Percentiles rank a stretch among this genome's conserved stretches.
phyloP scores from a whole-genome alignment of 2,329 filamentous ascomycete species.

The Aspergillus tanneri region DNA sequence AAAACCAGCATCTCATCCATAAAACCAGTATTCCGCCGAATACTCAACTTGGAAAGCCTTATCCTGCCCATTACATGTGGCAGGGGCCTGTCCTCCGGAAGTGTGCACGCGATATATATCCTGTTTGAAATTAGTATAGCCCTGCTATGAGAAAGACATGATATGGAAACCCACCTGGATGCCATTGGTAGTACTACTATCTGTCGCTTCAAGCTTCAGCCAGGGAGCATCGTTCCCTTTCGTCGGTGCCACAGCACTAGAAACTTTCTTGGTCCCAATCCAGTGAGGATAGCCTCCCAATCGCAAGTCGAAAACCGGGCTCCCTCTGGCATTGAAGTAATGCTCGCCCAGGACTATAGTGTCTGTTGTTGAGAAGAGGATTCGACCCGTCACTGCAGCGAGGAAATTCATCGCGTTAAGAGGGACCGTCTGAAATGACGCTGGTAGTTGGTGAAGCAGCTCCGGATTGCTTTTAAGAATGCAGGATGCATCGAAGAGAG shows the following conservation, averaged over 20 bases:
- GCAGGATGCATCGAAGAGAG: constrained; percentile 47
- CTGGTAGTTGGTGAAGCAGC: constrained; percentile 31
- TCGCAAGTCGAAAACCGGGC: constrained; percentile 36
- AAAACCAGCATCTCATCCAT: constrained; percentile 28
- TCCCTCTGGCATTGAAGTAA: constrained; percentile 30
- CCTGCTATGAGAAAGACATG: not conserved
- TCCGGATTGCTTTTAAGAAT: constrained; percentile 28
- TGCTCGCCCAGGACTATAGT: constrained; percentile 38
- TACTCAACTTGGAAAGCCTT: constrained; percentile 38
- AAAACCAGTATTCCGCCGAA: constrained; percentile 47
- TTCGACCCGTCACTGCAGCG: constrained; percentile 18
- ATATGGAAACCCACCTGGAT: constrained; percentile 29
- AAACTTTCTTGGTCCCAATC: constrained; percentile 27
- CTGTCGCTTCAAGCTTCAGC: constrained; percentile 32
- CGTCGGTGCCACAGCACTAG: constrained; percentile 29
- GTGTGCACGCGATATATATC: constrained; percentile 45
- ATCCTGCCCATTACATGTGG: constrained; percentile 33
- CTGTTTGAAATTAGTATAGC: constrained; percentile 23
- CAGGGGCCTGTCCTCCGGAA: constrained; percentile 35
- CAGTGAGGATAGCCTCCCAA: constrained; percentile 25
- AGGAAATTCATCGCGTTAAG: constrained; percentile 31
- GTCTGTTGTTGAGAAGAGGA: constrained; percentile 14
- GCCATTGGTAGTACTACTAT: constrained; percentile 27
- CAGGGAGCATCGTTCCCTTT: constrained; percentile 31
- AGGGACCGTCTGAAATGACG: constrained; percentile 20